Percentiles rank a stretch among this genome's conserved stretches.
These are phyloP conservation scores for Mycena rosella DNA, from an alignment of 768 basidiomycete species.

Conservation along the genomic window DNA sequence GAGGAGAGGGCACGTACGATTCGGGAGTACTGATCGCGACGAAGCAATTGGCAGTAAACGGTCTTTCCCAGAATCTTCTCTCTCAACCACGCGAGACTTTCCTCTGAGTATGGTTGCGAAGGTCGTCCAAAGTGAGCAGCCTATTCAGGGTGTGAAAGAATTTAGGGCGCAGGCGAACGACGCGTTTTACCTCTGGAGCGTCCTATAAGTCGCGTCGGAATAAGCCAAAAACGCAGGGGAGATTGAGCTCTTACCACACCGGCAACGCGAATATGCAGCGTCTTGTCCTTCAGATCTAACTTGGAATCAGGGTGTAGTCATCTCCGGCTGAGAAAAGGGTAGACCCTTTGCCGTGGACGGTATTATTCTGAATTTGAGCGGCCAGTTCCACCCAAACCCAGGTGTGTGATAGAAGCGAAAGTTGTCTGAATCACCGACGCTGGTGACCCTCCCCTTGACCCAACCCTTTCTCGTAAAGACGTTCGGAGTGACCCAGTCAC, in stretches of 20 bases:
- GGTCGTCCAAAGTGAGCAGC: slow-evolving; percentile 87
- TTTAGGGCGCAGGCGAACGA: neutral
- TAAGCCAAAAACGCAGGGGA: neutral
- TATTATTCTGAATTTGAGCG: slow-evolving; percentile 74
- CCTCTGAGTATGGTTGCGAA: slow-evolving; percentile 79
- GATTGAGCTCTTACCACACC: slow-evolving; percentile 59
- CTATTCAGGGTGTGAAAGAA: slow-evolving; percentile 50
- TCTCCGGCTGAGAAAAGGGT: slow-evolving; percentile 9
- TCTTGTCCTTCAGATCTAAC: slow-evolving; percentile 81
- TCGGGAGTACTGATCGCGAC: slow-evolving; percentile 87
- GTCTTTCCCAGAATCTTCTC: slow-evolving; percentile 65
- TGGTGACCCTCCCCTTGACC: slow-evolving; percentile 87
- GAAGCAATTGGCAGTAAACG: slow-evolving; percentile 79
- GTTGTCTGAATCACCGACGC: slow-evolving; percentile 91
- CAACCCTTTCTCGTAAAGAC: slow-evolving; percentile 69
- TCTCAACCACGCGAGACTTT: slow-evolving; percentile 82
- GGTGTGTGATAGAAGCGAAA: slow-evolving; percentile 93
- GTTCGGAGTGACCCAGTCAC: slow-evolving; percentile 78
- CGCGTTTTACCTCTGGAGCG: slow-evolving; percentile 80
- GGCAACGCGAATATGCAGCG: slow-evolving; percentile 89
- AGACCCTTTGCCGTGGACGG: slow-evolving; percentile 72
- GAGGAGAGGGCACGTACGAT: slow-evolving; percentile 65
- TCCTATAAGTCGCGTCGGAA: slow-evolving; percentile 56
- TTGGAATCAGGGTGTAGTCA: neutral
- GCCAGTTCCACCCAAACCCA: slow-evolving; percentile 78